These are phyloP conservation scores for Penicillium lividum DNA, from an alignment of 495 filamentous ascomycete species.

Conservation along the genomic window DNA sequence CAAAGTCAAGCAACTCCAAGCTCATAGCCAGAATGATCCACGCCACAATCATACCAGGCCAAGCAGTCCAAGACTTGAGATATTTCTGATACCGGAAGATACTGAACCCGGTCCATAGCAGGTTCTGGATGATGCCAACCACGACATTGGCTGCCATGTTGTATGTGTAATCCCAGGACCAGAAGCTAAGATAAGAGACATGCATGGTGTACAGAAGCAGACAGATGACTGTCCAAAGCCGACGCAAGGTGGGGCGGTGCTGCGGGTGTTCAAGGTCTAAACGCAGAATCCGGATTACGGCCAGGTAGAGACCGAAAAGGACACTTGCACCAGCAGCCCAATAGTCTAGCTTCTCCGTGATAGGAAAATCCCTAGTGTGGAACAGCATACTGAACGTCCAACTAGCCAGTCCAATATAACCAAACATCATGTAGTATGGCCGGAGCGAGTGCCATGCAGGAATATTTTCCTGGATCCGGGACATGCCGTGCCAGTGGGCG, in stretches of 20 bases:
- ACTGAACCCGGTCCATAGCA: slow-evolving; percentile 85
- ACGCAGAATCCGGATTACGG: slow-evolving; percentile 77
- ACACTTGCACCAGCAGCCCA: slow-evolving; percentile 91
- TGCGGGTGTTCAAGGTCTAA: slow-evolving; percentile 64
- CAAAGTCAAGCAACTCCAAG: slow-evolving; percentile 90
- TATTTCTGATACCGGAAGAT: slow-evolving; percentile 69
- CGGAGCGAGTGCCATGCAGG: slow-evolving; percentile 73
- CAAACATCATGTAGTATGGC: slow-evolving; percentile 76
- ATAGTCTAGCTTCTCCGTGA: slow-evolving; percentile 94
- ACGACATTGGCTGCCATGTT: slow-evolving; percentile 96
- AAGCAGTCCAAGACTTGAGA: slow-evolving; percentile 72
- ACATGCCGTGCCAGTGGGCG: slow-evolving; percentile 81
- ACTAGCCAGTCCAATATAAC: slow-evolving; percentile 76
- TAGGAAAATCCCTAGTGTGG: slow-evolving; percentile 79
- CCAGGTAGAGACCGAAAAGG: slow-evolving; percentile 85
- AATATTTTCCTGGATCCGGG: slow-evolving; percentile 65
- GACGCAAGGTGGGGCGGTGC: slow-evolving; percentile 58
- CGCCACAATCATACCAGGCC: slow-evolving; percentile 90
- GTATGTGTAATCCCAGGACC: slow-evolving; percentile 93
- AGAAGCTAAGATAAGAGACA: slow-evolving; percentile 79
- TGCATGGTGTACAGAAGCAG: slow-evolving; percentile 70
- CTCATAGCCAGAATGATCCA: slow-evolving; percentile 95
- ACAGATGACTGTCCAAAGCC: slow-evolving; percentile 75
- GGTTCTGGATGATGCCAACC: slow-evolving; percentile 76
- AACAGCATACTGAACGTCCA: slow-evolving; percentile 91